phyloP scores from a whole-genome alignment of 805 yeast species.

The Hanseniaspora singularis region DNA sequence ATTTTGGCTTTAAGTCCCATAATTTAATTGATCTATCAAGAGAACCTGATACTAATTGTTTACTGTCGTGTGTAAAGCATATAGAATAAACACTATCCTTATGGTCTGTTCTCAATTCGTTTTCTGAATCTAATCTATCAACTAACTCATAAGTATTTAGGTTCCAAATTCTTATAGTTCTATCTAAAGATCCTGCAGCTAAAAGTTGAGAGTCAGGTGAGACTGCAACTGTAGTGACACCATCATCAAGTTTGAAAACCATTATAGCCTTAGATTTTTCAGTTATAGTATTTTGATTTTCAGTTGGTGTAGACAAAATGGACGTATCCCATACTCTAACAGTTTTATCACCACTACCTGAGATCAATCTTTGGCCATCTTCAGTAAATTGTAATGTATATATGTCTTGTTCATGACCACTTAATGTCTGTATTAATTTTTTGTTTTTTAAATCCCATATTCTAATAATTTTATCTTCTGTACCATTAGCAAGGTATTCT shows the following conservation, averaged over 20 bases:
- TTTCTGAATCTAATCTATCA: constrained; percentile 82
- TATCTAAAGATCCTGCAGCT: constrained; percentile 93
- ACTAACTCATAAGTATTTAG: constrained; percentile 82
- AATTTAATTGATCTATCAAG: constrained; percentile 90
- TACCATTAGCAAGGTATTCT: constrained; percentile 85
- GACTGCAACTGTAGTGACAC: constrained; percentile 95
- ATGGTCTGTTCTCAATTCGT: constrained; percentile 82
- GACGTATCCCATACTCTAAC: constrained; percentile 74
- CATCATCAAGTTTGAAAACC: constrained; percentile 87
- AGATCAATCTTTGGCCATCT: constrained; percentile 81
- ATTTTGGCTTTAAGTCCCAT: constrained; percentile 64
- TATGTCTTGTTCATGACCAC: constrained; percentile 96
- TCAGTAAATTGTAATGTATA: constrained; percentile 92
- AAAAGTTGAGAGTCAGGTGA: constrained; percentile 88
- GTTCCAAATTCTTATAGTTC: constrained; percentile 95
- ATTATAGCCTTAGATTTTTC: too few species aligned
- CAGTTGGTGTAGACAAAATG: constrained; percentile 13
- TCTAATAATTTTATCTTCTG: constrained; percentile 79
- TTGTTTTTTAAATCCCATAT: constrained; percentile 88
- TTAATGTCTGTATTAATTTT: constrained; percentile 71
- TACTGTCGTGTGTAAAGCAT: constrained; percentile 82
- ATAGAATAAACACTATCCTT: constrained; percentile 92
- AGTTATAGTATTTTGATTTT: neutral
- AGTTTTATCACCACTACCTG: constrained; percentile 94
- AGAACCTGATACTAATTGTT: constrained; percentile 87